Conservation (phyloP, 805 yeast genomes). For the Kodamaea lidongshanica region DNA sequence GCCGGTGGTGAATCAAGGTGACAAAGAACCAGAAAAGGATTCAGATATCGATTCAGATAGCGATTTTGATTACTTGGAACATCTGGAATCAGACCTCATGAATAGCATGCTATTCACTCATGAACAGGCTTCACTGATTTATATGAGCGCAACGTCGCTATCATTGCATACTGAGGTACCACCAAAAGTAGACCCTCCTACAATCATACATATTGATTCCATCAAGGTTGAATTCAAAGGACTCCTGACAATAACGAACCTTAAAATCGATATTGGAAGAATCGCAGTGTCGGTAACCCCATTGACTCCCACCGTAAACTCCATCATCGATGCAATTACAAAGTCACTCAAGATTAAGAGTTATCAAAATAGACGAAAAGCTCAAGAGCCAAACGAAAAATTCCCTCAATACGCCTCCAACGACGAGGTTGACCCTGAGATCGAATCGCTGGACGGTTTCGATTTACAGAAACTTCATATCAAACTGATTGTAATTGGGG, state of each 20-base stretch:
- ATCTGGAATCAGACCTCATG: slow-evolving; percentile 33
- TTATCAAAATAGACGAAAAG: slow-evolving; percentile 21
- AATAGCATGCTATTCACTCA: slow-evolving; percentile 62
- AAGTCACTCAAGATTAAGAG: slow-evolving; percentile 29
- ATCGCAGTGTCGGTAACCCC: slow-evolving; percentile 42
- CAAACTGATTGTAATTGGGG: slow-evolving; percentile 31
- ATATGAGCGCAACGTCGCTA: slow-evolving; percentile 74
- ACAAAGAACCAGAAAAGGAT: slow-evolving; percentile 2
- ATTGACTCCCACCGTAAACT: slow-evolving; percentile 30
- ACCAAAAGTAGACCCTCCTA: slow-evolving; percentile 11
- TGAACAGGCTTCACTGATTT: slow-evolving; percentile 63
- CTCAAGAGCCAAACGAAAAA: slow-evolving; percentile 8
- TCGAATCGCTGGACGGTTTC: slow-evolving; percentile 8
- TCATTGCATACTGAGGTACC: slow-evolving; percentile 18
- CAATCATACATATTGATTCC: slow-evolving; percentile 29
- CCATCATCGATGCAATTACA: slow-evolving; percentile 34
- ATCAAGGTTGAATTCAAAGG: slow-evolving; percentile 46
- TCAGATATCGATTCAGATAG: slow-evolving; percentile 11
- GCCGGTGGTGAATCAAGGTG: slow-evolving; percentile 34
- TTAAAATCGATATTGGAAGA: slow-evolving; percentile 34
- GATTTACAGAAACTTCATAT: slow-evolving; percentile 37
- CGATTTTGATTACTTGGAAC: slow-evolving; percentile 26
- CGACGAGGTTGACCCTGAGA: slow-evolving; percentile 8
- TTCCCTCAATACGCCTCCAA: slow-evolving; percentile 22
- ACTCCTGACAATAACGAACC: slow-evolving; percentile 23